Percentiles rank a stretch among this genome's conserved stretches.
phyloP scores from a whole-genome alignment of 1,284 basidiomycete species.

The Veloboletus limbatus region DNA sequence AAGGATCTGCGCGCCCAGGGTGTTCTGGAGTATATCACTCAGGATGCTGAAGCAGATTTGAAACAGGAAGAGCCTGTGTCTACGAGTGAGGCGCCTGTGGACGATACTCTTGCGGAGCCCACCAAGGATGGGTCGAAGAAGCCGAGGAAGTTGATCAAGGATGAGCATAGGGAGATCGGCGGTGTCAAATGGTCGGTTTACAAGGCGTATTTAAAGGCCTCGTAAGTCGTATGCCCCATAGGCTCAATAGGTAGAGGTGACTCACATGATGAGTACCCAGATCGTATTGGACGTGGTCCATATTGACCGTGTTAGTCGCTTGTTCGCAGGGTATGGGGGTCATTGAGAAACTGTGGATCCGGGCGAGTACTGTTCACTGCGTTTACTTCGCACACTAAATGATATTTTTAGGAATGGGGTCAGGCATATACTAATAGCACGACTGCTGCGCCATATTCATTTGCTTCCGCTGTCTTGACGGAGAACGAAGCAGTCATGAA shows the following conservation, averaged over 20 bases:
- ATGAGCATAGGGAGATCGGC: slow-evolving; percentile 58
- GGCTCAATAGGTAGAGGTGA: too few species aligned
- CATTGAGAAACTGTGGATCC: slow-evolving; percentile 56
- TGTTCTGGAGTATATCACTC: slow-evolving; percentile 45
- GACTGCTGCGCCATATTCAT: slow-evolving; percentile 19
- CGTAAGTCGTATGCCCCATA: slow-evolving; percentile 33
- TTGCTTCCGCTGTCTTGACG: slow-evolving; percentile 26
- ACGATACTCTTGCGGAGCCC: slow-evolving; percentile 14
- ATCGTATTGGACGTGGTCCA: slow-evolving; percentile 51
- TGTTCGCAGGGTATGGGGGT: slow-evolving; percentile 38
- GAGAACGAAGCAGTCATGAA: slow-evolving; percentile 33
- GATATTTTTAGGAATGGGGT: slow-evolving; percentile 41
- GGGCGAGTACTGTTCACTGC: slow-evolving; percentile 10
- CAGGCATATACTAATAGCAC: slow-evolving; percentile 37
- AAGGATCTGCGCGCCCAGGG: slow-evolving; percentile 48
- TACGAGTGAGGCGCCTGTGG: slow-evolving; percentile 16
- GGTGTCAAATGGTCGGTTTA: slow-evolving; percentile 66
- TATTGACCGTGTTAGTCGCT: slow-evolving; percentile 37
- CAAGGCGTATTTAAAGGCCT: slow-evolving; percentile 57
- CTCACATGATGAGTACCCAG: slow-evolving; percentile 26
- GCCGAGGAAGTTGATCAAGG: slow-evolving; percentile 51
- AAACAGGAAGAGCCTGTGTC: slow-evolving; percentile 21
- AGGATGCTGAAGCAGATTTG: slow-evolving; percentile 31
- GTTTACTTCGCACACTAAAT: background rate
- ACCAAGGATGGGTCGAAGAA: slow-evolving; percentile 34